phyloP scores from a whole-genome alignment of 1,284 basidiomycete species.

The Austroboletus niveus region DNA sequence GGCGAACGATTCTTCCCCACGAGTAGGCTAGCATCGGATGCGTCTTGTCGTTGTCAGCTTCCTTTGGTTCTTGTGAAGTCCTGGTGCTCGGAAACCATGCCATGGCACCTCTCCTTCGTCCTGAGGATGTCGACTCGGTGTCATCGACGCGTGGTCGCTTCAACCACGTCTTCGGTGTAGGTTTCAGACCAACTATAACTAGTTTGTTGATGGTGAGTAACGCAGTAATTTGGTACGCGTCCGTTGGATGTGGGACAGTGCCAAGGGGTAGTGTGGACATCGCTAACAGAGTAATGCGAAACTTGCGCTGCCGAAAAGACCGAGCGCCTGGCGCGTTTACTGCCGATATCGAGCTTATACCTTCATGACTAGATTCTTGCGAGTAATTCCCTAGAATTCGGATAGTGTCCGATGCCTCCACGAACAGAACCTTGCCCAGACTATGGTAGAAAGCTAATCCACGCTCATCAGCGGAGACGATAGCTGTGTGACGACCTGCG shows the following conservation, averaged over 20 bases:
- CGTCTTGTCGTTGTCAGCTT: conserved; percentile 26
- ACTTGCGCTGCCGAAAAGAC: conserved; percentile 41
- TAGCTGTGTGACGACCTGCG: conserved; percentile 91
- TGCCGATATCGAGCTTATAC: conserved; percentile 10
- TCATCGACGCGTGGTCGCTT: conserved; percentile 65
- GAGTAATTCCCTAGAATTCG: conserved; percentile 93
- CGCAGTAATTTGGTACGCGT: conserved; percentile 83
- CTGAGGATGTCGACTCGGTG: conserved; percentile 42
- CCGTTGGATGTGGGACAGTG: conserved; percentile 71
- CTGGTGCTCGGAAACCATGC: conserved; percentile 76
- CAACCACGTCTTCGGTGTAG: conserved; percentile 91
- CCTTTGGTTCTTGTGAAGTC: conserved; percentile 22
- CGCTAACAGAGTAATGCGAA: conserved; percentile 67
- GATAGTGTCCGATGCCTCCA: conserved; percentile 93
- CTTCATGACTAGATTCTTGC: conserved; percentile 37
- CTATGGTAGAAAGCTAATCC: conserved; percentile 96
- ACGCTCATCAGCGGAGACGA: conserved; percentile 88
- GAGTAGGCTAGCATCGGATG: conserved; percentile 76
- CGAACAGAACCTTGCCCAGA: conserved; percentile 91
- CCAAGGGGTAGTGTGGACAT: conserved; percentile 87
- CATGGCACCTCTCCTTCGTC: conserved; percentile 56
- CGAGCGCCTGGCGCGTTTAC: conserved; percentile 8
- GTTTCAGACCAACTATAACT: conserved; percentile 91
- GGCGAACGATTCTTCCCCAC: conserved; percentile 69
- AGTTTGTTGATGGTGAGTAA: conserved; percentile 89